Percentiles rank a stretch among this genome's conserved stretches.
These are phyloP conservation scores for Colletotrichum shisoi DNA, from an alignment of 2,329 filamentous ascomycete species.

Conservation along the genomic window DNA sequence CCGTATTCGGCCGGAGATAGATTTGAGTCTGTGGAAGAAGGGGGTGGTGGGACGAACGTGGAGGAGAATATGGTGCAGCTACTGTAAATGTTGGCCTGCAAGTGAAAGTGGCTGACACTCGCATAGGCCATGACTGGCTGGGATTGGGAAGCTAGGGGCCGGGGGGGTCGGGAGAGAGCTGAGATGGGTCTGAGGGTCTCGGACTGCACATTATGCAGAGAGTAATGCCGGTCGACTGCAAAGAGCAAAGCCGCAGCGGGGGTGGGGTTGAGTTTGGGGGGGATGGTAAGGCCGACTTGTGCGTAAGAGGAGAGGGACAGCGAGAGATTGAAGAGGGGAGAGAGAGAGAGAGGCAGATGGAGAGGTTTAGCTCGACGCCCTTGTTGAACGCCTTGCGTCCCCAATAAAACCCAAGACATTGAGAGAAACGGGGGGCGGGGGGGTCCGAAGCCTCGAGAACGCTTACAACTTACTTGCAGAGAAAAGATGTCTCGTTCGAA, in stretches of 20 bases:
- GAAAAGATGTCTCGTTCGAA: slow-evolving; percentile 9
- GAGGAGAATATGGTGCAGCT: background rate
- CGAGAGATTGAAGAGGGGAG: too few species aligned
- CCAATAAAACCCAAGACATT: slow-evolving; percentile 35
- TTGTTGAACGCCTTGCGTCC: slow-evolving; percentile 39
- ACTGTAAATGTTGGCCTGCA: background rate
- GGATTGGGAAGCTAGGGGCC: background rate
- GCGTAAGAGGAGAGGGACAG: too few species aligned
- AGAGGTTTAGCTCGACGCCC: slow-evolving; percentile 21
- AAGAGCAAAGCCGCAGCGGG: slow-evolving; percentile 32
- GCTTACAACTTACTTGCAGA: slow-evolving; percentile 17
- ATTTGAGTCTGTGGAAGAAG: slow-evolving; percentile 4
- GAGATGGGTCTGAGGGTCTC: slow-evolving; percentile 4
- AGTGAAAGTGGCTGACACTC: background rate
- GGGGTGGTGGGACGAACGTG: background rate
- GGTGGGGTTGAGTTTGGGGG: slow-evolving; percentile 16
- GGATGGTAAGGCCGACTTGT: background rate
- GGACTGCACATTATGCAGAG: slow-evolving; percentile 21
- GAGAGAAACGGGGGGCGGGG: slow-evolving; percentile 16
- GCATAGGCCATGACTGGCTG: background rate
- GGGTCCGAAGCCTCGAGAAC: background rate
- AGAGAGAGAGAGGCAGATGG: background rate
- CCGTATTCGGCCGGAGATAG: slow-evolving; percentile 11
- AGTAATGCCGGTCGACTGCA: slow-evolving; percentile 15
- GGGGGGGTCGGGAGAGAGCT: background rate